Evolutionary conservation across 371 early-diverging fungal genomes (phyloP).

Genomic region (Mortierella sp.): DNA sequence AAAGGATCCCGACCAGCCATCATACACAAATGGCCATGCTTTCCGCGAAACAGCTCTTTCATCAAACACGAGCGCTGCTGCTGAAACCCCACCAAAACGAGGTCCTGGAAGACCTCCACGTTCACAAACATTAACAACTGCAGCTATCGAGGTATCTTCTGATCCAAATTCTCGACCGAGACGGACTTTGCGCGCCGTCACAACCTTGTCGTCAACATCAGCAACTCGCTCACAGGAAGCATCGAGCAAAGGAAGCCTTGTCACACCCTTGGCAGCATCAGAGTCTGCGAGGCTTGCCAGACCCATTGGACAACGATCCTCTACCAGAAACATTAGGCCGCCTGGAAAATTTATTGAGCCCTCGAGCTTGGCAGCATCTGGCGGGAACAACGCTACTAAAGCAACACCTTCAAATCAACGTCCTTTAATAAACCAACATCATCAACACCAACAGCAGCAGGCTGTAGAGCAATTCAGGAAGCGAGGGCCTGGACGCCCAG

Average conservation of each 20-base stretch:
- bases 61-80: not conserved
- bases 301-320: constrained; percentile 29
- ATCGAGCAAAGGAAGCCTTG: not conserved
- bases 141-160: not conserved
- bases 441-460: constrained; percentile 9
- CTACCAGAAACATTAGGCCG: constrained; percentile 31
- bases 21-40: not conserved
- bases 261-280: constrained; percentile 2
- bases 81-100: constrained; percentile 27
- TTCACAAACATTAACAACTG: constrained; percentile 6
- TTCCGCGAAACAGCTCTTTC: not conserved
- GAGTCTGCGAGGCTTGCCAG: constrained; percentile 1
- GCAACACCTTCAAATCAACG: constrained; percentile 49
- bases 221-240: not conserved
- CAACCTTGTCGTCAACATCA: constrained; percentile 14
- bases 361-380: not conserved
- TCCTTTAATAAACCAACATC: constrained; percentile 13
- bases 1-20: not conserved
- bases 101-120: constrained; percentile 40
- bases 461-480: constrained; percentile 6
- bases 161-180: constrained; percentile 25
- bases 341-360: constrained; percentile 28
- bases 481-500: constrained; percentile 38
- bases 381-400: constrained; percentile 4
- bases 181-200: constrained; percentile 25